phyloP scores from a whole-genome alignment of 192 early-diverging fungal genomes.

The Martensiomyces pterosporus region DNA sequence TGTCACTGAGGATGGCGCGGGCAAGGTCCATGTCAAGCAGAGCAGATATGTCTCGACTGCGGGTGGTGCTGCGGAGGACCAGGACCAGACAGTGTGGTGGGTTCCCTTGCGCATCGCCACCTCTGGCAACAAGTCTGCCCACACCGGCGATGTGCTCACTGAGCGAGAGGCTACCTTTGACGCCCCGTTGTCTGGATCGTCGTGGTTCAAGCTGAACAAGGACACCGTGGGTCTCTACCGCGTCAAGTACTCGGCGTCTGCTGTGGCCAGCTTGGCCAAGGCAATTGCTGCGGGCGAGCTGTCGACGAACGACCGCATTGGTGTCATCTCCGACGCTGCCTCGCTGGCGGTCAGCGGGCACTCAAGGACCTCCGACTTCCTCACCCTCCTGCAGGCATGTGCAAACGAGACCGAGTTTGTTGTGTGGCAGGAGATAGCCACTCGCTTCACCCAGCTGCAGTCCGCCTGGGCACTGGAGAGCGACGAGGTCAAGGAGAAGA shows the following conservation, averaged over 20 bases:
- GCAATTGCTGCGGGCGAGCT: constrained; percentile 51
- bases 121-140: background rate
- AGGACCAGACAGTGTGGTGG: constrained; percentile 56
- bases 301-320: constrained; percentile 67
- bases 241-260: constrained; percentile 60
- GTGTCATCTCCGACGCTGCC: constrained; percentile 73
- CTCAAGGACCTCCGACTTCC: constrained; percentile 58
- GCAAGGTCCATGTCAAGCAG: constrained; percentile 40
- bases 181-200: background rate
- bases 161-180: constrained; percentile 25
- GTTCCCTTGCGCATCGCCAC: constrained; percentile 46
- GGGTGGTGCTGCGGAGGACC: constrained; percentile 54
- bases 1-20: constrained; percentile 49
- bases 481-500: constrained; percentile 37
- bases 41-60: constrained; percentile 57
- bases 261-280: constrained; percentile 51
- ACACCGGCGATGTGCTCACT: constrained; percentile 21
- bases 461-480: constrained; percentile 50
- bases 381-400: constrained; percentile 64
- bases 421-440: constrained; percentile 35
- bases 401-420: constrained; percentile 56
- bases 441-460: constrained; percentile 19
- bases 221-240: constrained; percentile 73
- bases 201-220: constrained; percentile 75
- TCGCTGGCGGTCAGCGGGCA: constrained; percentile 69